These are phyloP conservation scores for Umbelopsis vinacea DNA, from an alignment of 192 early-diverging fungal genomes.

Conservation along the genomic window DNA sequence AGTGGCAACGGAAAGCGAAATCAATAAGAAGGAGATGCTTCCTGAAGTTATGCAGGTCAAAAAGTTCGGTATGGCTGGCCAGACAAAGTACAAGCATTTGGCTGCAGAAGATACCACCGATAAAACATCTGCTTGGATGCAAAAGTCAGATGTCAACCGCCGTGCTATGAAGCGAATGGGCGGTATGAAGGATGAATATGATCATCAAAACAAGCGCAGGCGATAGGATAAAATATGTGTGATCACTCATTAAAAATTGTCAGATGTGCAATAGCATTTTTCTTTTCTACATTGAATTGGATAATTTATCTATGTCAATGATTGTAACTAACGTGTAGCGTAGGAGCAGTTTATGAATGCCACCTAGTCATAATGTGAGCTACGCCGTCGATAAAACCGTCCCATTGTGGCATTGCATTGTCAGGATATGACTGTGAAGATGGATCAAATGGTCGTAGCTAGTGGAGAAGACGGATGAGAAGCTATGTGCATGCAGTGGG, in stretches of 20 bases:
- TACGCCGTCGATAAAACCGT: neutral
- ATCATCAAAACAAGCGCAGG: slow-evolving; percentile 50
- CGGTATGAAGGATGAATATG: slow-evolving; percentile 59
- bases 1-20: slow-evolving; percentile 76
- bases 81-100: slow-evolving; percentile 90
- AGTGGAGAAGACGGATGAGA: too few species aligned
- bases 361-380: neutral
- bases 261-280: neutral
- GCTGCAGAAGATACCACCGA: slow-evolving; percentile 79
- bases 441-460: neutral
- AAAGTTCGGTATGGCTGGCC: slow-evolving; percentile 84
- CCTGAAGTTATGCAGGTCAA: slow-evolving; percentile 91
- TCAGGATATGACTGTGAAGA: neutral
- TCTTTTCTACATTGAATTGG: neutral
- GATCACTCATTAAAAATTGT: neutral
- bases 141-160: slow-evolving; percentile 51
- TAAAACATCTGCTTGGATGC: slow-evolving; percentile 31
- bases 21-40: slow-evolving; percentile 62
- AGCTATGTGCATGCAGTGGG: too few species aligned
- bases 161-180: slow-evolving; percentile 49
- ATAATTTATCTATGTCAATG: too few species aligned
- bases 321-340: too few species aligned
- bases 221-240: slow-evolving; percentile 7
- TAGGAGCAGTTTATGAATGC: neutral
- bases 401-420: neutral